Percentiles rank a stretch among this genome's conserved stretches.
phyloP scores from a whole-genome alignment of 2,329 filamentous ascomycete species.

The Phialophora expanda region DNA sequence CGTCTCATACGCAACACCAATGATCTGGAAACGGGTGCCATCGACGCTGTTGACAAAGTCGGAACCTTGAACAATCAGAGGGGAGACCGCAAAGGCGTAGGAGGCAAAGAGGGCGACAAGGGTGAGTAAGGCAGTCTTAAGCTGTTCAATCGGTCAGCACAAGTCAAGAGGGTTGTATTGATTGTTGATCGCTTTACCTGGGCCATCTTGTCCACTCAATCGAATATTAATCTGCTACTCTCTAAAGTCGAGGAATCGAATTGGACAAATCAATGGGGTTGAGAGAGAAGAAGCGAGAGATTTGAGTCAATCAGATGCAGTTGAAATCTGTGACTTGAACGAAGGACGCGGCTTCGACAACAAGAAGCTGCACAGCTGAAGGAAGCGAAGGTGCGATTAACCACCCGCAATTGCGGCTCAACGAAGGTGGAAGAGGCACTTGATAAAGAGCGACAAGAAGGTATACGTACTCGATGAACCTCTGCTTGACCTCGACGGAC shows the following conservation, averaged over 20 bases:
- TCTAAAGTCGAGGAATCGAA: conserved; percentile 19
- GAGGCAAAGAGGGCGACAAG: conserved; percentile 51
- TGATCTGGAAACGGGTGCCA: conserved; percentile 64
- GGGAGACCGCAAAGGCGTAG: conserved; percentile 59
- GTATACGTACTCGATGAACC: conserved; percentile 2
- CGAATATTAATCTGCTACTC: neutral
- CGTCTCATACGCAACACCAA: conserved; percentile 63
- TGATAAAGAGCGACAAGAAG: conserved; percentile 13
- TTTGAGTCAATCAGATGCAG: conserved; percentile 7
- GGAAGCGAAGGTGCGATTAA: conserved; percentile 24
- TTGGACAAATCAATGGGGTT: conserved; percentile 10
- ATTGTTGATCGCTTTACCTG: conserved; percentile 26
- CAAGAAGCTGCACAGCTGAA: conserved; percentile 11
- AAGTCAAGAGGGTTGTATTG: neutral
- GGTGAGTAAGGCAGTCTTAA: conserved; percentile 37
- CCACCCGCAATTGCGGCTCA: conserved; percentile 30
- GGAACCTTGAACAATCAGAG: conserved; percentile 62
- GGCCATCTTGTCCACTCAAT: conserved; percentile 28
- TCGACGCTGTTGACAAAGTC: conserved; percentile 66
- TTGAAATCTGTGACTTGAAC: conserved; percentile 14
- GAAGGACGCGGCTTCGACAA: conserved; percentile 27
- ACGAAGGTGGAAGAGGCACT: conserved; percentile 23
- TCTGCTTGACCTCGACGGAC: conserved; percentile 16
- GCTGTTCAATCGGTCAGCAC: conserved; percentile 28
- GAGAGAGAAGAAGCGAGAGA: conserved; percentile 24